Evolutionary conservation across 2,329 filamentous ascomycete species (phyloP).

Genomic region (Phaeoacremonium minimum): DNA sequence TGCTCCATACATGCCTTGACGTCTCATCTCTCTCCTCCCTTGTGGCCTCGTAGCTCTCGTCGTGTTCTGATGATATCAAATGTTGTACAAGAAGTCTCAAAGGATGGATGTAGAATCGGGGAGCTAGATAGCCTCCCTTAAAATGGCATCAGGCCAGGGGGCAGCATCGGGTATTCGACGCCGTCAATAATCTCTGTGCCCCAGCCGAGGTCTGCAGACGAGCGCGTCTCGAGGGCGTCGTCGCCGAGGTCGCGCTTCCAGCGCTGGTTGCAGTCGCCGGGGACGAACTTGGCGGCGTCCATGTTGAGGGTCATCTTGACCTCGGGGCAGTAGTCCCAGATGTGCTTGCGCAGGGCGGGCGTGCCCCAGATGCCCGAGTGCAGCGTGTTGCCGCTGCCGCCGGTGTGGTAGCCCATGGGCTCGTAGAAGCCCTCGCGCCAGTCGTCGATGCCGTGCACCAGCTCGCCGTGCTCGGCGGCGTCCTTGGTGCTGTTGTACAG

Average conservation of each 20-base stretch:
- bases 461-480: conserved; percentile 18
- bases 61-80: too few species aligned
- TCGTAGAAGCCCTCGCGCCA: conserved; percentile 50
- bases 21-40: too few species aligned
- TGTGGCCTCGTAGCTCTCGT: too few species aligned
- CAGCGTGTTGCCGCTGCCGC: conserved; percentile 39
- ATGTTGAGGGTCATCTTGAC: conserved; percentile 53
- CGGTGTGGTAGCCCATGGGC: conserved; percentile 57
- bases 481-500: conserved; percentile 10
- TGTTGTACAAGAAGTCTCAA: too few species aligned
- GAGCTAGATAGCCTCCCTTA: too few species aligned
- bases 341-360: conserved; percentile 39
- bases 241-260: conserved; percentile 36
- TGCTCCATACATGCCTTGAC: too few species aligned
- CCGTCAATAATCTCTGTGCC: conserved; percentile 36
- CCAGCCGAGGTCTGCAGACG: conserved; percentile 21
- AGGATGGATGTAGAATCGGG: too few species aligned
- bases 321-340: conserved; percentile 55
- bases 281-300: conserved; percentile 47
- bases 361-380: conserved; percentile 44
- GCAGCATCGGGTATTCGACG: conserved; percentile 32
- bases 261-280: conserved; percentile 36
- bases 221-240: conserved; percentile 12
- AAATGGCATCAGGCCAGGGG: conserved; percentile 26
- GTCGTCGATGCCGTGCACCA: conserved; percentile 39